Base-by-base conservation (phyloP, 148 eudicot genomes). In the Simmondsia chinensis region DNA sequence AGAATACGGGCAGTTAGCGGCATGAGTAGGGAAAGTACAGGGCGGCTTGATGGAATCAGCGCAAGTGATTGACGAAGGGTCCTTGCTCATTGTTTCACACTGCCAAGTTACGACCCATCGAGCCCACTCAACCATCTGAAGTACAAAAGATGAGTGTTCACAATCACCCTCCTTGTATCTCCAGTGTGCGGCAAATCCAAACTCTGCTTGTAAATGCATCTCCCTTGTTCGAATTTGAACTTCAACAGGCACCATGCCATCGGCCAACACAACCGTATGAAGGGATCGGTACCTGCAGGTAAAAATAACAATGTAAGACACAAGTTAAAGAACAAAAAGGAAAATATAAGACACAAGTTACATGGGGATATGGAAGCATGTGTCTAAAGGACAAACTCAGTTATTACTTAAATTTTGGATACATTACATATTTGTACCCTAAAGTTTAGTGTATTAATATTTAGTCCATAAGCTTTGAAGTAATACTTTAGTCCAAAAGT, bases 61-160 rank as follows among this genome's bases (percentile, higher is more conserved):
- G 52, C 31, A 60, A 16, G 57, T 50, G 33, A 61, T 50, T 16
- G 93, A 60, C 36, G 76, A 52, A 12, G 25, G 56, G 27, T 72
- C 79, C 48, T 57, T 79, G 56, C 63, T 78, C 82, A 76, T 81
- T 56, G 85, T 68, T 69, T 91, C 99, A 47, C 94, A 91, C 41
- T 85, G 97, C 97, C 97, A 91, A 33, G 82, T 71, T 9, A 91
- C 75, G 21, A 85, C 85, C 97, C 97, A 91, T 21, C 93, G 74
- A 1, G 95, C 95, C 97, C 97, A 91, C 69, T 91, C 94, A 46
- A 85, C 94, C 99, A 79, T 85, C 65, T 85, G 95, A 57, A 82
- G 86, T 42, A 91, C 80, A 50, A 76, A 91, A 21, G 94, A 79
- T 6, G 86, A 69, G 58, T 74, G 73, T 66, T 74, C 53, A 34